Base-by-base conservation (phyloP, 116 monocot species). In the Trichopus zeylanicus region DNA sequence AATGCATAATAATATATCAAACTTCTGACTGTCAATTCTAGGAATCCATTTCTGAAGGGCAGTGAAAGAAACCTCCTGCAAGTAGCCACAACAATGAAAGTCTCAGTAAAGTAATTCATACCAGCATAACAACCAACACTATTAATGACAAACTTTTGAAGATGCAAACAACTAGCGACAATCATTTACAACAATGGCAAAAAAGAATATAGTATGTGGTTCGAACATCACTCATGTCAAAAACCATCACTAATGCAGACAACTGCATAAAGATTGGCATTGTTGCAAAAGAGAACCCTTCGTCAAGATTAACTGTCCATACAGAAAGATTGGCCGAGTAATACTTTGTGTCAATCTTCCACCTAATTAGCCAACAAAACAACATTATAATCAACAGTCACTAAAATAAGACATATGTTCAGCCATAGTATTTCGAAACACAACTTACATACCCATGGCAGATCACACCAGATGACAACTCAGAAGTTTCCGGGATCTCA, bases 321-420 rank as follows among this genome's bases (percentile, higher is more conserved):
- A 98, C 64, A 38, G 85, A 91, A 60, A 87, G 59, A 78, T 91
- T 85, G 28, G 80, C 97, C n/a, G 82, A 85, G 67, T 98, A 98
- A 60, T 98, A 98, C 62, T 91, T 98, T 37, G 97, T 97, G 30
- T 91, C 73, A 67, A 98, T 85, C 26, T 72, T 85, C 98, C 98
- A 98, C 79, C 98, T 98, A 75, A 51, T 53, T 29, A 72, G 53
- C 29, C 60, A 69, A 56, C 32, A 11, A 59, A 72, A 70, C 60
- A 67, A 27, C 25, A 28, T 20, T 37, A 28, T 34, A 26, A 51
- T 35, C 39, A 57, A 71, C 11, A n/a, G 65, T 26, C 49, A 62
- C 2, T 5, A 9, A 57, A 7, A n/a, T 57, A 31, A 31, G 0
- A n/a, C n/a, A n/a, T n/a, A n/a, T n/a, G n/a, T n/a, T n/a, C 7